Percentiles rank a stretch among this genome's conserved stretches.
phyloP scores from a whole-genome alignment of 2,329 filamentous ascomycete genomes.

The Hypomyces rosellus region DNA sequence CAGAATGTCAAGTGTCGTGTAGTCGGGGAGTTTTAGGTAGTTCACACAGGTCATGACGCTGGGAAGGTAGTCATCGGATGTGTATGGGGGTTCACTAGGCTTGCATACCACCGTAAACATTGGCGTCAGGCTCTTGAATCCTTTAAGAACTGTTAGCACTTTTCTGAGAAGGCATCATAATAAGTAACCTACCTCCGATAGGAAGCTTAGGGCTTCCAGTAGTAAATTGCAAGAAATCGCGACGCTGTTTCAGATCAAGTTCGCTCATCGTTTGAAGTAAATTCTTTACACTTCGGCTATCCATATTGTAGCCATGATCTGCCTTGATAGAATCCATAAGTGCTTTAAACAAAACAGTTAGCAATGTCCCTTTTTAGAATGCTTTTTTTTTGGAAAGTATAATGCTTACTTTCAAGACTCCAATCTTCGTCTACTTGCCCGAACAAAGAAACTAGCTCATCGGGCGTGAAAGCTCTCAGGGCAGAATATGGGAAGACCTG shows the following conservation, averaged over 20 bases:
- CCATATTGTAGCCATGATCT: conserved; percentile 97
- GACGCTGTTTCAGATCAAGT: conserved; percentile 64
- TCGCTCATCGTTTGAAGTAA: conserved; percentile 92
- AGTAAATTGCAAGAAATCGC: conserved; percentile 95
- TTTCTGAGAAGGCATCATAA: neutral
- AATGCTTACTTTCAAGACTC: conserved; percentile 83
- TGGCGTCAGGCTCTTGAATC: conserved; percentile 92
- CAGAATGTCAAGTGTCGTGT: conserved; percentile 71
- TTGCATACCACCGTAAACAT: conserved; percentile 99
- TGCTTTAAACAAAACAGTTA: conserved; percentile 43
- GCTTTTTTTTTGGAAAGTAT: conserved; percentile 1
- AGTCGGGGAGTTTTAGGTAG: conserved; percentile 95
- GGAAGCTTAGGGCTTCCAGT: conserved; percentile 97
- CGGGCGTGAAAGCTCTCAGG: conserved; percentile 86
- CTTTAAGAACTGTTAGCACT: conserved; percentile 43
- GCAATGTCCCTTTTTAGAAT: neutral
- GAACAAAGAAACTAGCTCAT: conserved; percentile 91
- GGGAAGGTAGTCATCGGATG: conserved; percentile 94
- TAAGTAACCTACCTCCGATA: conserved; percentile 69
- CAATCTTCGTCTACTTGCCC: conserved; percentile 91
- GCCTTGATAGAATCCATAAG: conserved; percentile 98
- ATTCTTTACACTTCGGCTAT: conserved; percentile 92
- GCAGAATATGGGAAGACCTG: conserved; percentile 95
- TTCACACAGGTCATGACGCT: conserved; percentile 99
- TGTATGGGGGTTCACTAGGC: conserved; percentile 89